Evolutionary conservation across 495 filamentous ascomycete genomes (phyloP), one percentile per base, ranked within the genome.

Genomic region (Schizothecium vesticola): DNA sequence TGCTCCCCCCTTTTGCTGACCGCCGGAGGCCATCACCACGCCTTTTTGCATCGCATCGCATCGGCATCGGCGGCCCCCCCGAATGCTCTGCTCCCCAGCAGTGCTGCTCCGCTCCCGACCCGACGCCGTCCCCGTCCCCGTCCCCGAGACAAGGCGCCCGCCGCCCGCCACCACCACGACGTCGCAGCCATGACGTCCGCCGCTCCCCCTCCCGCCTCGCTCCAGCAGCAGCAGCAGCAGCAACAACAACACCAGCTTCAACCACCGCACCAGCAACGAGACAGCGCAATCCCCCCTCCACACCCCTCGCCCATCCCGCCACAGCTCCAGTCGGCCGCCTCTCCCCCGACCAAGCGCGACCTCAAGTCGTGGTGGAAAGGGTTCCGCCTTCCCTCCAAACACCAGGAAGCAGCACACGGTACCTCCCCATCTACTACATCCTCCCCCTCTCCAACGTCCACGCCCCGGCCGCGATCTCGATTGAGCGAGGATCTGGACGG

Each of bases 301-400:
- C 73, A 70, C 13, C 68, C 43, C 13, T 64, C 71, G 12, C 70
- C 71, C 58, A 62, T 61, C 9, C 59, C 74, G 22, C 19, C 69
- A 28, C 75, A 68, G 62, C 60, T 71, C 61, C 73, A 77, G 55
- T 68, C 78, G 51, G 74, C 77, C 66, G 88, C 90, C 51, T 87
- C 90, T 11, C 89, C 92, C 36, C 43, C 26, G 21, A 89, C 86
- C 63, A 93, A 88, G 79, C 86, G 91, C 74, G 92, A 96, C 73
- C 82, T 96, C 66, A 89, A 91, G 72, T 92, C 89, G 28, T 97
- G 93, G 93, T 97, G 93, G 93, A 93, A 89, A 79, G 86, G 87
- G 61, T 97, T 97, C 81, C 92, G 91, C 79, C 84, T 88, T 33
- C 87, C 88, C 60, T 81, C 85, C 16, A 89, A 89, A 75, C 89